Base-by-base conservation (phyloP, 78 protist genomes). In the Dictyostelium purpureum region DNA sequence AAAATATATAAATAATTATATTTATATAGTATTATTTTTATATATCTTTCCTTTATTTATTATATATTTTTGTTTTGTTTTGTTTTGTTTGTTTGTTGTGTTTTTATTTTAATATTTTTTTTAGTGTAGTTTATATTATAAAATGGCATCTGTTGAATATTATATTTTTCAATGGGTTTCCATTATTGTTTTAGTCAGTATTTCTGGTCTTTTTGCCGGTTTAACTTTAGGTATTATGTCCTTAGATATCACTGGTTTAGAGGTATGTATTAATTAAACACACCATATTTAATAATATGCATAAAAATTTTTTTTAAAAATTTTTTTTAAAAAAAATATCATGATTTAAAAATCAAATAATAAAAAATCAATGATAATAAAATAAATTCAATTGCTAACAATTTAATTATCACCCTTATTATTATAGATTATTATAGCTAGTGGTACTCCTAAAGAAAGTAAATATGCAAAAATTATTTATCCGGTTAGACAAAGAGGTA, bases 131-230 rank as follows among this genome's bases (percentile, higher is more conserved):
- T n/a, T n/a, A n/a, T n/a, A n/a, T n/a, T n/a, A n/a, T n/a, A n/a
- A n/a, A n/a, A 52, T 52, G 61, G 6, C 61, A 52, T 57, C 67
- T 11, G 67, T 57, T 57, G 38, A 57, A 37, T 57, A 57, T 57
- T 24, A 24, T n/a, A 26, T 57, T 57, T 57, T 57, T 28, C 94
- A 88, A 70, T 88, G 94, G 94, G 49, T 52, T 21, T 67, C 69
- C 38, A 75, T 96, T 61, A 26, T 89, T 18, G 38, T 91, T 2
- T 89, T 97, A 24, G 56, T 97, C 4, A 1, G 42, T 5, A 43
- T 96, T 19, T 96, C 98, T 2, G 98, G 96, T 18, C 65, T 91
- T 12, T 97, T 97, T 76, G 94, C 97, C 12, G 99, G 99, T 26
- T 95, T 97, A 26, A 97, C 95, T 7, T 82, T 97, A 7, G 99